Percentiles rank a stretch among this genome's conserved stretches.
phyloP scores from a whole-genome alignment of 169 alveolate genomes.

The Plasmodium billcollinsi region DNA sequence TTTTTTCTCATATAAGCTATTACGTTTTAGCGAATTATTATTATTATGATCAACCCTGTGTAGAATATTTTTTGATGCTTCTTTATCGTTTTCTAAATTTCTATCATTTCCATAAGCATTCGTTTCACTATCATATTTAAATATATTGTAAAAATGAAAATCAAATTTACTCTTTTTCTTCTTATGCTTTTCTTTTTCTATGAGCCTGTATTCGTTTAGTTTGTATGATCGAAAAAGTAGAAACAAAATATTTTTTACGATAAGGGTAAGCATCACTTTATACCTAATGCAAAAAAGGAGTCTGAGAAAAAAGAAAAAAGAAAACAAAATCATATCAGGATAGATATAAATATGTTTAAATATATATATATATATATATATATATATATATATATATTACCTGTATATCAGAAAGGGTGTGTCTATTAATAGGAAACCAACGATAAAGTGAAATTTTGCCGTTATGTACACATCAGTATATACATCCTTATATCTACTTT shows the following conservation, averaged over 20 bases:
- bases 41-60: background rate
- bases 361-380: background rate
- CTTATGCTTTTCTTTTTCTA: slow-evolving; percentile 67
- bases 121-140: slow-evolving; percentile 14
- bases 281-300: slow-evolving; percentile 46
- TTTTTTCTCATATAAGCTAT: background rate
- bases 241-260: slow-evolving; percentile 52
- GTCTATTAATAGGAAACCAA: slow-evolving; percentile 63
- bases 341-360: background rate
- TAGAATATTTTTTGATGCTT: background rate
- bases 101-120: background rate
- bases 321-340: background rate
- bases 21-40: background rate
- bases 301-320: slow-evolving; percentile 2
- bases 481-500: slow-evolving; percentile 39
- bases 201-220: slow-evolving; percentile 46
- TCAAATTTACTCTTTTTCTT: slow-evolving; percentile 67
- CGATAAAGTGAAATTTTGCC: slow-evolving; percentile 68
- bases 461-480: slow-evolving; percentile 73
- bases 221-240: slow-evolving; percentile 61
- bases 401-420: slow-evolving; percentile 63
- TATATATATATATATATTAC: slow-evolving; percentile 14
- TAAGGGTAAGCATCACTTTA: slow-evolving; percentile 42
- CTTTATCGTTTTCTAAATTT: background rate
- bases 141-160: slow-evolving; percentile 28